phyloP scores from a whole-genome alignment of 2,329 filamentous ascomycete species.

The Ophiobolus disseminans region DNA sequence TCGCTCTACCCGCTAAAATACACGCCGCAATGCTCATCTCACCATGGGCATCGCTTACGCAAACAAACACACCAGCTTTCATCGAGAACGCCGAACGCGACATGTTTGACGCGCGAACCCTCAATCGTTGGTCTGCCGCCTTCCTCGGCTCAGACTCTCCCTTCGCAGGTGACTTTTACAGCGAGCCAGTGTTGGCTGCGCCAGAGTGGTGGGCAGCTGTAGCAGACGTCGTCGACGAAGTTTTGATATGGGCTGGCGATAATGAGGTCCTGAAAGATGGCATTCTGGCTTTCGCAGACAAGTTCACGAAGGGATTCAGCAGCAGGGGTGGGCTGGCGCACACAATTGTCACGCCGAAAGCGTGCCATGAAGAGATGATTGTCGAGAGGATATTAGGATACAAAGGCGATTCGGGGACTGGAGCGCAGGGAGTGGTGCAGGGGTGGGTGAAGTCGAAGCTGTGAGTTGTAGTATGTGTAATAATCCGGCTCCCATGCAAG shows the following conservation, averaged over 20 bases:
- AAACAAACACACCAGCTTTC: slow-evolving; percentile 53
- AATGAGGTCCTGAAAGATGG: slow-evolving; percentile 65
- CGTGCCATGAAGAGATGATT: slow-evolving; percentile 53
- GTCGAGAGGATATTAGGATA: slow-evolving; percentile 51
- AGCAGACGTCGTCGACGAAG: slow-evolving; percentile 52
- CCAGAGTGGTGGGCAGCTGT: slow-evolving; percentile 62
- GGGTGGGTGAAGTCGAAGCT: slow-evolving; percentile 49
- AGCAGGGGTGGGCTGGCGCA: slow-evolving; percentile 38
- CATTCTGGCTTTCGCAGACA: slow-evolving; percentile 59
- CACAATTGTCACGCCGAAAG: slow-evolving; percentile 47
- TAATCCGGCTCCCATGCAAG: too few species aligned
- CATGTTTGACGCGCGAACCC: slow-evolving; percentile 52
- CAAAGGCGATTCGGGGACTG: slow-evolving; percentile 45
- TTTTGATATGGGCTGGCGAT: slow-evolving; percentile 62
- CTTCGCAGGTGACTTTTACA: slow-evolving; percentile 62
- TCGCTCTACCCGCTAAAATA: slow-evolving; percentile 54
- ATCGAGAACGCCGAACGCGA: slow-evolving; percentile 59
- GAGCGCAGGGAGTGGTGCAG: slow-evolving; percentile 46
- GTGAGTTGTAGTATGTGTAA: slow-evolving; percentile 25
- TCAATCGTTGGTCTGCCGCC: slow-evolving; percentile 55
- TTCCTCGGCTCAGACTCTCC: slow-evolving; percentile 55
- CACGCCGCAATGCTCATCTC: slow-evolving; percentile 62
- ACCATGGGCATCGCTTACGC: slow-evolving; percentile 63
- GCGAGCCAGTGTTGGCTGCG: slow-evolving; percentile 58
- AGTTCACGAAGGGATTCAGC: slow-evolving; percentile 53